These are phyloP conservation scores for Paecilomyces formosus DNA, from an alignment of 2,329 filamentous ascomycete species.

Conservation along the genomic window DNA sequence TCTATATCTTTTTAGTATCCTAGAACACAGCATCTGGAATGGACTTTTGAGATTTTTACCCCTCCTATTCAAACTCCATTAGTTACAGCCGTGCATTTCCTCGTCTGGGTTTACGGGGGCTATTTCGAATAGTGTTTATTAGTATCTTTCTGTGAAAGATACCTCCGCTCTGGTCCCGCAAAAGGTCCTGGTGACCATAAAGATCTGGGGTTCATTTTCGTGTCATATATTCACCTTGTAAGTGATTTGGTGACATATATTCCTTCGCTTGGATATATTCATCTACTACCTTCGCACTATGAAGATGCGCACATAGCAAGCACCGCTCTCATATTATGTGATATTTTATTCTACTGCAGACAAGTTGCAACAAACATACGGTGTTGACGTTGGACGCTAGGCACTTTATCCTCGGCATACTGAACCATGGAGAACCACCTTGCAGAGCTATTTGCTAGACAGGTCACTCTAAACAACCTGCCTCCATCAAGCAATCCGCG, in stretches of 20 bases:
- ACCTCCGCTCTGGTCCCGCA: no score
- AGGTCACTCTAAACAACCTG: slow-evolving; percentile 47
- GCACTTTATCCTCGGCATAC: neutral
- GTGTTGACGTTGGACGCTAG: neutral
- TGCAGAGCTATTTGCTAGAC: slow-evolving; percentile 67
- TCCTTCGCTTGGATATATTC: neutral
- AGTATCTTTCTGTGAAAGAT: no score
- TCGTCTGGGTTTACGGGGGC: no score
- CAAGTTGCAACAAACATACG: neutral
- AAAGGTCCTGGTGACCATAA: neutral
- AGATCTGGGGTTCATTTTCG: neutral
- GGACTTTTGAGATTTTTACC: neutral
- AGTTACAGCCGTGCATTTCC: no score
- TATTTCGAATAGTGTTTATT: no score
- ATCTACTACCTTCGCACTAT: neutral
- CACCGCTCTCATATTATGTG: neutral
- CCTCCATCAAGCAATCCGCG: neutral
- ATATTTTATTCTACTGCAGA: neutral
- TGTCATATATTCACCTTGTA: neutral
- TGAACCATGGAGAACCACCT: slow-evolving; percentile 67
- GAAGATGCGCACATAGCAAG: neutral
- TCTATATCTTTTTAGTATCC: slow-evolving; percentile 1
- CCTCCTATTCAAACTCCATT: no score
- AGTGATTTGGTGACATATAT: neutral
- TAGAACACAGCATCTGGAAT: neutral